These are phyloP conservation scores for Glebionis coronaria DNA, from an alignment of 129 eudicot species.

Conservation along the genomic window DNA sequence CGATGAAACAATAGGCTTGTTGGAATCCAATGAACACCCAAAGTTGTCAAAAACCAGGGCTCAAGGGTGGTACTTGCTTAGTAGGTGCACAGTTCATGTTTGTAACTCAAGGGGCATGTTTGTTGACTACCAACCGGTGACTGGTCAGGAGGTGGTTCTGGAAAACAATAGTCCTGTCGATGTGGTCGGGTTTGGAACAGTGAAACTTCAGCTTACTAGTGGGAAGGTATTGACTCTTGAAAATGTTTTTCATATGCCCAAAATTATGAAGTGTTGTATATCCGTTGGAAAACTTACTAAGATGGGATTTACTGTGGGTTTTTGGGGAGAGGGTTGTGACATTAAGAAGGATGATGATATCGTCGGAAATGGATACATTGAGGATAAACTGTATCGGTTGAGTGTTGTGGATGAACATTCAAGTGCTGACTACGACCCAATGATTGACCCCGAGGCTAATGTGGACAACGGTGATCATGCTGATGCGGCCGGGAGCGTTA, in stretches of 20 bases:
- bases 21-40: not conserved
- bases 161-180: not conserved
- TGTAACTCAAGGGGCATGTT: slow-evolving; percentile 6
- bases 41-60: not conserved
- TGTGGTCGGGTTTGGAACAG: not conserved
- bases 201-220: not conserved
- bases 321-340: not conserved
- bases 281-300: not conserved
- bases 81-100: not conserved
- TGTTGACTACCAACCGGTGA: not conserved
- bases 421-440: no score
- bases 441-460: no score
- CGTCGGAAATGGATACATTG: not conserved
- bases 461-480: no score
- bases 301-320: not conserved
- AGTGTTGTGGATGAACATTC: not conserved
- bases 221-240: not conserved
- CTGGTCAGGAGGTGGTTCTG: not conserved
- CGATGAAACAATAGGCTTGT: not conserved
- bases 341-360: not conserved
- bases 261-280: not conserved
- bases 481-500: no score
- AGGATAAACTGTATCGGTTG: not conserved
- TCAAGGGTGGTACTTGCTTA: not conserved
- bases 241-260: slow-evolving; percentile 11